phyloP scores from a whole-genome alignment of 305 asterid species.

The Withania somnifera region DNA sequence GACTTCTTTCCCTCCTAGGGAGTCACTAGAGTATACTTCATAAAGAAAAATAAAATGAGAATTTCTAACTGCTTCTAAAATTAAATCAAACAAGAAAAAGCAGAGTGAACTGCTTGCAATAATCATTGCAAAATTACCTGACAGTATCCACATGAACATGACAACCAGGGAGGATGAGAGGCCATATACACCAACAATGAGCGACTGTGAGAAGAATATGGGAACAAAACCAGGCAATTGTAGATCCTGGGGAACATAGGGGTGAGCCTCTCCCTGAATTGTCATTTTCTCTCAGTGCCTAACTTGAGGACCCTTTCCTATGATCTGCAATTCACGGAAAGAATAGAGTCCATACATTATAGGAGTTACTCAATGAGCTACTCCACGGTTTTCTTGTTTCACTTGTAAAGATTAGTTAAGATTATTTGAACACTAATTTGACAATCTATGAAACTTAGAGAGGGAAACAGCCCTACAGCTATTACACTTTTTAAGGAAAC shows the following conservation, averaged over 20 bases:
- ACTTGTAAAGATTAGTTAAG: background rate
- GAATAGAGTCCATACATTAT: constrained; percentile 23
- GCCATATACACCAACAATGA: constrained; percentile 42
- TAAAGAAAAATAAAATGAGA: background rate
- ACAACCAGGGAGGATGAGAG: constrained; percentile 37
- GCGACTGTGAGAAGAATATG: constrained; percentile 38
- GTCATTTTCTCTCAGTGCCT: constrained; percentile 4
- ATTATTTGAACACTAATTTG: background rate
- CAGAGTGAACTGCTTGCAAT: background rate
- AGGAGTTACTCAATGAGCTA: background rate
- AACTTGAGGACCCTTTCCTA: constrained; percentile 17
- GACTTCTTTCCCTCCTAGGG: background rate
- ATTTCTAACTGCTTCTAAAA: background rate
- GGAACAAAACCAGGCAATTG: constrained; percentile 66
- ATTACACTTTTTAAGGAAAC: background rate
- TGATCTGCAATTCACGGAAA: constrained; percentile 12
- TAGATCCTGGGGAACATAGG: constrained; percentile 62
- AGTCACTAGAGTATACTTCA: background rate
- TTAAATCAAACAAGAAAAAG: background rate
- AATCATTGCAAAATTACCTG: constrained; percentile 26
- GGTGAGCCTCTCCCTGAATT: constrained; percentile 28
- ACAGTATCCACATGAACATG: constrained; percentile 44
- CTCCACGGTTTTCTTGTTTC: background rate
- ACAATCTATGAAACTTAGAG: background rate
- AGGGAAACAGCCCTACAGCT: background rate